phyloP scores from a whole-genome alignment of 768 basidiomycete genomes.

The Macrolepiota dolichaula region DNA sequence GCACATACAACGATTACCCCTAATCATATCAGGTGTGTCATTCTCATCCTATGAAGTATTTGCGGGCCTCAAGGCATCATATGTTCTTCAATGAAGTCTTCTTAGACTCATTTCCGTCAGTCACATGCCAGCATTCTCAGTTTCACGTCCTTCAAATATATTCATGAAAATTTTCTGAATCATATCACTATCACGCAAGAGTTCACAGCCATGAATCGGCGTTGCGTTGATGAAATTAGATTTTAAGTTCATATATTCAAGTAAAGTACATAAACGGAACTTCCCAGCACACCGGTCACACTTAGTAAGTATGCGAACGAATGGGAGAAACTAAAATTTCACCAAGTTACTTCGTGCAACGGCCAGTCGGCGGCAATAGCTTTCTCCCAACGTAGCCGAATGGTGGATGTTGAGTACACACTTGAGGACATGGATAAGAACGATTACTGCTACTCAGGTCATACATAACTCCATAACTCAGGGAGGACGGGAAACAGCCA shows the following conservation, averaged over 20 bases:
- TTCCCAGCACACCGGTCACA: not conserved
- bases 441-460: not conserved
- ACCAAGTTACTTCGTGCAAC: not conserved
- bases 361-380: not conserved
- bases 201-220: not conserved
- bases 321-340: not conserved
- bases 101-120: not conserved
- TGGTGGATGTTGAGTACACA: not conserved
- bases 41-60: not conserved
- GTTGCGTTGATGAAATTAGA: not conserved
- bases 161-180: not conserved
- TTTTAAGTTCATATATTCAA: not conserved
- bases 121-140: not conserved
- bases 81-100: not conserved
- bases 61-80: not conserved
- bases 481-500: not conserved
- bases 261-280: not conserved
- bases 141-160: not conserved
- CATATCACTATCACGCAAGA: not conserved
- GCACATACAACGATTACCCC: not conserved
- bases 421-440: not conserved
- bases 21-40: not conserved
- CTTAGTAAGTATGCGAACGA: not conserved
- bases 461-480: not conserved
- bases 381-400: not conserved